Percentiles rank a stretch among this genome's conserved stretches.
These are phyloP conservation scores for Boletus rufocinnamomeus DNA, from an alignment of 768 basidiomycete genomes.

Conservation along the genomic window DNA sequence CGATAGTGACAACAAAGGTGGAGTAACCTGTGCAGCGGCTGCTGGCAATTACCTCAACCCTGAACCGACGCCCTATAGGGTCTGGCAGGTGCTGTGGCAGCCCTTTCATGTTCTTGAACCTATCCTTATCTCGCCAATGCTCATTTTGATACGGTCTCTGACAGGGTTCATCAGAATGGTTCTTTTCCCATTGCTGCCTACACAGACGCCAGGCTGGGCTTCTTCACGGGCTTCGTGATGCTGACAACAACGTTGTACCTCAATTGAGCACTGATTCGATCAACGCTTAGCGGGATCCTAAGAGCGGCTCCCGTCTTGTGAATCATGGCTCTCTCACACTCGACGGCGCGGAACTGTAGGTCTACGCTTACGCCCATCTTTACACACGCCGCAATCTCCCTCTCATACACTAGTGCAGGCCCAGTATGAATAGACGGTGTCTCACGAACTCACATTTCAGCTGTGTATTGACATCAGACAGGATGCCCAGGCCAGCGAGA, in stretches of 20 bases:
- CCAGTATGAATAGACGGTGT: too few species aligned
- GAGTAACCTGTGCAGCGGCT: conserved; percentile 3
- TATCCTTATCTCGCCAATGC: not conserved
- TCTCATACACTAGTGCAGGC: too few species aligned
- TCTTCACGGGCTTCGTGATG: too few species aligned
- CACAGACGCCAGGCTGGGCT: not conserved
- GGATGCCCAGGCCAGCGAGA: too few species aligned
- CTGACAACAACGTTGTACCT: too few species aligned
- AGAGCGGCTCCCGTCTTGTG: too few species aligned
- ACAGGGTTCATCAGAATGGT: not conserved
- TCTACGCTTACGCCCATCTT: not conserved
- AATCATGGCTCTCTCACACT: not conserved
- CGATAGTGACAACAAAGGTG: conserved; percentile 11
- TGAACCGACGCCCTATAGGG: too few species aligned
- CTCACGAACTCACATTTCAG: not conserved
- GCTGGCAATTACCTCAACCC: too few species aligned
- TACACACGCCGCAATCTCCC: not conserved
- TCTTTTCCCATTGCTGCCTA: not conserved
- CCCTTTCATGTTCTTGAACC: not conserved
- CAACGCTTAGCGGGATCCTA: not conserved
- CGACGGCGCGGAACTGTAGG: not conserved
- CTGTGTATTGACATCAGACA: not conserved
- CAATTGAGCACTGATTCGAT: not conserved
- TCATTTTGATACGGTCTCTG: not conserved
- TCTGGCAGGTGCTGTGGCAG: not conserved